Evolutionary conservation across 192 early-diverging fungal species (phyloP), one percentile per base, ranked within the genome.

Genomic region (Entomortierella parvispora): DNA sequence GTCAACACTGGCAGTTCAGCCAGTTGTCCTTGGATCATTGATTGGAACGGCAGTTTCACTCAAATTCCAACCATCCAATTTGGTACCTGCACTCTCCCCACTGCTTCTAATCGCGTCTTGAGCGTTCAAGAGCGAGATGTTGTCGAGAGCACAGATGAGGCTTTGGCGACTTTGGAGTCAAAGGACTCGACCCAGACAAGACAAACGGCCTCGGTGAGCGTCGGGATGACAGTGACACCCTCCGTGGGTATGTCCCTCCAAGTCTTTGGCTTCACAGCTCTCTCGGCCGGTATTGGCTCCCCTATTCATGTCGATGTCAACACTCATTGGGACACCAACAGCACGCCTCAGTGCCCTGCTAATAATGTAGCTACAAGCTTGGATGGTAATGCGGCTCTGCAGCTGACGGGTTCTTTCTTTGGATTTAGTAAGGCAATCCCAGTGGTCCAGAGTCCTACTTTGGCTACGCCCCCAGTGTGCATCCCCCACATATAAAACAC

Each of bases 1-100:
- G 56, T 72, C 56, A 72, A 72, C 69, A 72, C 62, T 34, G 69
- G 69, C 48, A 53, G 34, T 28, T 34, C 53, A 34, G 26, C 69
- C 1, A 51, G 46, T 23, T 72, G 69, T 56, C 69, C 69, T 15
- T 72, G 69, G 69, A 50, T 57, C 55, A 72, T 72, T 33, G 55
- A 72, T n/a, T 72, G 69, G 69, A 62, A 65, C 46, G 69, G 69
- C n/a, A 23, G 34, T 2, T 23, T 72, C 62, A 44, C 62, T 28
- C 32, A 33, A 6, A 22, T 45, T 34, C 69, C 69, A 20, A 64
- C 62, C n/a, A 51, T 72, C 49, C 61, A 72, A 40, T 72, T 72
- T 25, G 69, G 69, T 18, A 65, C 62, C 52, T 72, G 69, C 48
- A 65, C 62, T 6, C 23, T 65, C 0, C 69, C 46, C 48, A 47